Evolutionary conservation across 305 asterid species (phyloP).

Genomic region (Solanum chacoense): DNA sequence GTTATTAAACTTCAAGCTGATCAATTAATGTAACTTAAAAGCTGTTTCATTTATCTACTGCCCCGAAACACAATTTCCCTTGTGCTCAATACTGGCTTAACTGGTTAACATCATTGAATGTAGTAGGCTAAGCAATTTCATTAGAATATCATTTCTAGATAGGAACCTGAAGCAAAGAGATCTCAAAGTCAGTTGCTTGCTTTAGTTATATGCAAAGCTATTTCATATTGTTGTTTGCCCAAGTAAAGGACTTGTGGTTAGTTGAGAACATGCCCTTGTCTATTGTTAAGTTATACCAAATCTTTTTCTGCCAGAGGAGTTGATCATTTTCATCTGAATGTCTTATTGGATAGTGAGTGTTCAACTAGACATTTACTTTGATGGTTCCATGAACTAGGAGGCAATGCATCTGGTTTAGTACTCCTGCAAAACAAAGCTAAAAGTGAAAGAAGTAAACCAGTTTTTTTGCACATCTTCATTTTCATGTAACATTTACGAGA

Average conservation of each 20-base stretch:
- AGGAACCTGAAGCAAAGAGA: neutral
- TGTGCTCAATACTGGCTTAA: neutral
- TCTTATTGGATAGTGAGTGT: neutral
- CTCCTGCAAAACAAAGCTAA: neutral
- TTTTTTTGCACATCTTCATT: neutral
- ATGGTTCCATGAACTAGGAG: neutral
- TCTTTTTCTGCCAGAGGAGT: neutral
- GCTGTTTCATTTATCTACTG: neutral
- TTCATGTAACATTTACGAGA: neutral
- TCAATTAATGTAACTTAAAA: neutral
- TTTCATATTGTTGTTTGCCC: neutral
- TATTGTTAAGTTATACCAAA: neutral
- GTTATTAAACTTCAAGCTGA: neutral
- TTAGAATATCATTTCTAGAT: neutral
- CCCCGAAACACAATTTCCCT: neutral
- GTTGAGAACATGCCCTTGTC: neutral
- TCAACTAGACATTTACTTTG: neutral
- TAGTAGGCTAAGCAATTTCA: neutral
- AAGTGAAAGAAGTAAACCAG: neutral
- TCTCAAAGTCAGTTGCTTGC: neutral
- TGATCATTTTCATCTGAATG: neutral
- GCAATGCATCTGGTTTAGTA: neutral
- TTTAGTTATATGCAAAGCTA: neutral
- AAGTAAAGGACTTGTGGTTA: neutral
- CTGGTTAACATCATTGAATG: neutral